phyloP scores from a whole-genome alignment of 768 basidiomycete species.

The Lenzites betulinus region DNA sequence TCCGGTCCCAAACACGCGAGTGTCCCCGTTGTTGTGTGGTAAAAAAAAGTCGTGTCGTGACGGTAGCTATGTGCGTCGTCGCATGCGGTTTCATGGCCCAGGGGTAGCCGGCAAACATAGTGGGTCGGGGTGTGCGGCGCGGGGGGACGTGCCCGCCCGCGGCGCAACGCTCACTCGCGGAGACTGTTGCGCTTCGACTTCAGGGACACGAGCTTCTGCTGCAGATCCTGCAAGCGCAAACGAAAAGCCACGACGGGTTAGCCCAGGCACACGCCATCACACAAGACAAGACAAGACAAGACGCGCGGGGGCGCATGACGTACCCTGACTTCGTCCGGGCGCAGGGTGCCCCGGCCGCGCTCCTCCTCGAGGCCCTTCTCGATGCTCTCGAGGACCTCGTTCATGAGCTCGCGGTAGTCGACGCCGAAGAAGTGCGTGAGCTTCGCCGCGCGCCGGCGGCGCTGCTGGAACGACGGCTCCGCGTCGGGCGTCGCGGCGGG shows the following conservation, averaged over 20 bases:
- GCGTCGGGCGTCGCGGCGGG: constrained; percentile 34
- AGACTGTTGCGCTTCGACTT: constrained; percentile 49
- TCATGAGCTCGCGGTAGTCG: constrained; percentile 75
- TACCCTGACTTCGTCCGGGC: constrained; percentile 73
- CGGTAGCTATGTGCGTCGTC: not conserved
- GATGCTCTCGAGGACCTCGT: constrained; percentile 78
- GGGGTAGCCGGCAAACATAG: no score
- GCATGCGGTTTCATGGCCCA: not conserved
- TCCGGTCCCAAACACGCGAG: constrained; percentile 4
- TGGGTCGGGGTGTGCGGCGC: no score
- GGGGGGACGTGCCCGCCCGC: no score
- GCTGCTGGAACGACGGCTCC: constrained; percentile 62
- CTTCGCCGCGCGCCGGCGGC: constrained; percentile 78
- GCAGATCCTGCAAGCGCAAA: constrained; percentile 32
- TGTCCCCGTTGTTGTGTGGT: no score
- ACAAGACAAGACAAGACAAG: constrained; percentile 2
- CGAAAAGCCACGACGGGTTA: not conserved
- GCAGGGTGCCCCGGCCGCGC: constrained; percentile 59
- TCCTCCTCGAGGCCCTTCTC: constrained; percentile 77
- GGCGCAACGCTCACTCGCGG: constrained; percentile 15
- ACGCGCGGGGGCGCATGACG: constrained; percentile 17
- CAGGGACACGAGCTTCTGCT: constrained; percentile 54
- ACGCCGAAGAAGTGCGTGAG: constrained; percentile 88
- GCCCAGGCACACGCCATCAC: not conserved
- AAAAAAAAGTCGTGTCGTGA: not conserved